Evolutionary conservation across 2,329 filamentous ascomycete genomes (phyloP).

Genomic region (Alternaria sp.): DNA sequence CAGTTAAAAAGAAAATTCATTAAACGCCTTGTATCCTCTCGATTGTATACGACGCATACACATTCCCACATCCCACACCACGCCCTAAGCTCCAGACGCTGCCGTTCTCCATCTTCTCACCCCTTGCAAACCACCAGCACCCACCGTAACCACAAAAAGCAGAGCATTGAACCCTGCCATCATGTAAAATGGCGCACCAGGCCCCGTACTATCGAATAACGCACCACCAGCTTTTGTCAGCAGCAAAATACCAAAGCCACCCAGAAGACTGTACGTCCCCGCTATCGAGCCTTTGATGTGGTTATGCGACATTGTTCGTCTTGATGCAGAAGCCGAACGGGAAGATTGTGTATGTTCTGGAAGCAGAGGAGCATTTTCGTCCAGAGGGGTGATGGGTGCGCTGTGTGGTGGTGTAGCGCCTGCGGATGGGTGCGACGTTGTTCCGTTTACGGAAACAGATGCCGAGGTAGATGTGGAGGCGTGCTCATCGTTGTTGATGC

Average conservation of each 20-base stretch:
- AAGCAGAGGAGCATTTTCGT: conserved; percentile 44
- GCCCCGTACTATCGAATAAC: conserved; percentile 78
- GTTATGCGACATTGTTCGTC: conserved; percentile 46
- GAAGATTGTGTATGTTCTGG: conserved; percentile 21
- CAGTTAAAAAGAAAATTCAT: neutral
- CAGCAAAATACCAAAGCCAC: conserved; percentile 86
- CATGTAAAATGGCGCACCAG: conserved; percentile 88
- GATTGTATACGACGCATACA: neutral
- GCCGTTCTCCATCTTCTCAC: conserved; percentile 15
- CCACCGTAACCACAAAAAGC: conserved; percentile 63
- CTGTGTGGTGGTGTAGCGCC: conserved; percentile 47
- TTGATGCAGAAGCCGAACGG: conserved; percentile 2
- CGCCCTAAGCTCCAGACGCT: neutral
- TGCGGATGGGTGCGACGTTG: conserved; percentile 42
- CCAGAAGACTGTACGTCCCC: conserved; percentile 90
- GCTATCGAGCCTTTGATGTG: conserved; percentile 91
- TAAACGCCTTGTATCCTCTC: neutral
- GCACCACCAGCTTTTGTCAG: conserved; percentile 90
- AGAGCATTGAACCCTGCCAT: conserved; percentile 88
- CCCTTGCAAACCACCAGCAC: conserved; percentile 27
- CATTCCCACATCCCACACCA: neutral
- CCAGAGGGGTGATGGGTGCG: conserved; percentile 38
- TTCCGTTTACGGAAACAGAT: conserved; percentile 18
- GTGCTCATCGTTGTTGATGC: conserved; percentile 67
- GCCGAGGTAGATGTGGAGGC: conserved; percentile 11